Evolutionary conservation across 306 rosid genomes (phyloP).

Genomic region (Vigna unguiculata): DNA sequence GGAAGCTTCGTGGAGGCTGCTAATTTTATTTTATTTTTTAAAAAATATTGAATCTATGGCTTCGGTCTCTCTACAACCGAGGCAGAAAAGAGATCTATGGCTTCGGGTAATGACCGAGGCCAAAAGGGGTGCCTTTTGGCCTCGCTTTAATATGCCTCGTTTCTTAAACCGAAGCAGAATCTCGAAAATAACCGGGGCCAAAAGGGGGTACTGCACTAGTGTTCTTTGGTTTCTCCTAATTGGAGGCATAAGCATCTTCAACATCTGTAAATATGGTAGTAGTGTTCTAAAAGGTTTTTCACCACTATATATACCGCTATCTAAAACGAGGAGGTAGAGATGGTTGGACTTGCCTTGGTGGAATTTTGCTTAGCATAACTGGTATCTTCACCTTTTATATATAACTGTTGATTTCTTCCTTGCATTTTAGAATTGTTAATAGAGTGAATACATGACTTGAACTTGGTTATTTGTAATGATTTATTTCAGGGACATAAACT

Average conservation of each 20-base stretch:
- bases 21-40: too few relatives aligned
- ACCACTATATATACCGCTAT: conserved; percentile 80
- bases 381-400: conserved; percentile 54
- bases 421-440: conserved; percentile 26
- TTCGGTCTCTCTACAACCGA: too few relatives aligned
- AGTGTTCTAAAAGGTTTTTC: conserved; percentile 82
- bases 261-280: conserved; percentile 73
- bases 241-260: conserved; percentile 90
- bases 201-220: too few relatives aligned
- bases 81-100: too few relatives aligned
- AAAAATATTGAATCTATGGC: too few relatives aligned
- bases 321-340: conserved; percentile 66
- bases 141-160: too few relatives aligned
- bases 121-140: too few relatives aligned
- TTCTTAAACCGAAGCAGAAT: too few relatives aligned
- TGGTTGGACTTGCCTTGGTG: conserved; percentile 94
- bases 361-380: conserved; percentile 94
- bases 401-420: conserved; percentile 19
- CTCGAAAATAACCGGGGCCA: too few relatives aligned
- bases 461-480: conserved; percentile 44
- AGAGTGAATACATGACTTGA: conserved; percentile 1
- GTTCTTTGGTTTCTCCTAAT: conserved; percentile 92
- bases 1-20: too few relatives aligned
- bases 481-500: conserved; percentile 93
- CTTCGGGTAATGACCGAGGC: too few relatives aligned